Base-by-base conservation (phyloP, 108 stramenopile species). In the Discostella pseudostelligera region DNA sequence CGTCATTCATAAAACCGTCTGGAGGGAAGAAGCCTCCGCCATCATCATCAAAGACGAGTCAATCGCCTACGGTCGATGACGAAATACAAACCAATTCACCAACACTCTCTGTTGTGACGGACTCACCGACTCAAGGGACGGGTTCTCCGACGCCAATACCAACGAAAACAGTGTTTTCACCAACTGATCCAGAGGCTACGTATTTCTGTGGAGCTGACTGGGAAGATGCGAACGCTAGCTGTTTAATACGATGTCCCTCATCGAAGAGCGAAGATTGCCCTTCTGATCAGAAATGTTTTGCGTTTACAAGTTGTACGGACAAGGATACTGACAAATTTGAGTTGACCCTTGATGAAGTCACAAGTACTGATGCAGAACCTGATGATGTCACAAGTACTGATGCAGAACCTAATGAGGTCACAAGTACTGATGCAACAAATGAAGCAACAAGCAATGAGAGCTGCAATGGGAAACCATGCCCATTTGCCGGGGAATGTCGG, bases 221-320 rank as follows among this genome's bases (percentile, higher is more conserved):
- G 76, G 45, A 42, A 16, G 64, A 78, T 56, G 76, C 69, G 8
- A 78, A 78, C 50, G 28, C 24, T 1, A 49, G 42, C 20, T 78
- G 76, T 28, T 28, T 39, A 28, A 70, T 61, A 13, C 56, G 64
- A 20, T 78, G 76, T 39, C 76, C 76, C 21, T 56, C 53, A 13
- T 62, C 59, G 6, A 78, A 70, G 63, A 70, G 65, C 47, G 76
- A 78, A 56, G 76, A 78, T 22, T 78, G 76, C 39, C 64, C 64
- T 7, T 51, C 37, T 35, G 65, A 54, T 22, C 55, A 62, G 32
- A 37, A 21, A 42, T 78, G 76, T 40, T 78, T 63, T 65, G 69
- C 76, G 6, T 78, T 70, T 40, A 78, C 76, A 45, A 39, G 24
- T 44, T 75, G 74, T 21, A 66, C 14, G 55, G 65, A 56, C 16